A percentile compares a stretch with the other conserved stretches of the same genome.
phyloP scores from a whole-genome alignment of 1,284 basidiomycete genomes.

The Ceratobasidium papillatum region DNA sequence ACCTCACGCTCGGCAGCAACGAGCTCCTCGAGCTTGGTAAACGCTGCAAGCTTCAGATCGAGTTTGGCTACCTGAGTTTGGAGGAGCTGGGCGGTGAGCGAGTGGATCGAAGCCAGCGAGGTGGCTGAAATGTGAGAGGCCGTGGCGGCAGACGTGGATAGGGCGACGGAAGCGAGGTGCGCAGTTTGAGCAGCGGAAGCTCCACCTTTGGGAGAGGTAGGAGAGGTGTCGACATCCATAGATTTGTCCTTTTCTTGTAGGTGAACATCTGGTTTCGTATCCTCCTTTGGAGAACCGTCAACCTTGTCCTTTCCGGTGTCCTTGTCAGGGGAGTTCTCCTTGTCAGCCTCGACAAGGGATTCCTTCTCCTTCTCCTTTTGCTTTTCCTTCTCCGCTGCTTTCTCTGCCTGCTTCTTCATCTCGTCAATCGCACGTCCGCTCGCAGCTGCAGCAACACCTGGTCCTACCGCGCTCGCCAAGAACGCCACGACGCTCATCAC shows the following conservation, averaged over 20 bases:
- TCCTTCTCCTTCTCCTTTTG: constrained; percentile 49
- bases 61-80: constrained; percentile 93
- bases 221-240: constrained; percentile 45
- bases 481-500: constrained; percentile 99
- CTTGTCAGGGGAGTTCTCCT: constrained; percentile 51
- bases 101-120: constrained; percentile 80
- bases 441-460: constrained; percentile 91
- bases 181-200: constrained; percentile 66
- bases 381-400: constrained; percentile 53
- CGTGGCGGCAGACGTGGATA: constrained; percentile 89
- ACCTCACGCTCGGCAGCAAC: constrained; percentile 79
- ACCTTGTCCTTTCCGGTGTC: constrained; percentile 53
- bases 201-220: constrained; percentile 41
- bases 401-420: constrained; percentile 68
- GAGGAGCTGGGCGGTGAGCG: constrained; percentile 85
- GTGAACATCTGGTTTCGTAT: background rate
- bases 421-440: constrained; percentile 89
- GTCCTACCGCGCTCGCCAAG: constrained; percentile 90
- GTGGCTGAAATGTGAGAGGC: constrained; percentile 58
- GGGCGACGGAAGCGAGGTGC: constrained; percentile 82
- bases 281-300: constrained; percentile 33
- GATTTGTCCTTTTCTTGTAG: constrained; percentile 35
- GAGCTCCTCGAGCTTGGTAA: constrained; percentile 89
- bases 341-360: constrained; percentile 46
- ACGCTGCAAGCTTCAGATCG: constrained; percentile 91